Evolutionary conservation across 768 basidiomycete species (phyloP).

Genomic region (Amanita pallidorosea): DNA sequence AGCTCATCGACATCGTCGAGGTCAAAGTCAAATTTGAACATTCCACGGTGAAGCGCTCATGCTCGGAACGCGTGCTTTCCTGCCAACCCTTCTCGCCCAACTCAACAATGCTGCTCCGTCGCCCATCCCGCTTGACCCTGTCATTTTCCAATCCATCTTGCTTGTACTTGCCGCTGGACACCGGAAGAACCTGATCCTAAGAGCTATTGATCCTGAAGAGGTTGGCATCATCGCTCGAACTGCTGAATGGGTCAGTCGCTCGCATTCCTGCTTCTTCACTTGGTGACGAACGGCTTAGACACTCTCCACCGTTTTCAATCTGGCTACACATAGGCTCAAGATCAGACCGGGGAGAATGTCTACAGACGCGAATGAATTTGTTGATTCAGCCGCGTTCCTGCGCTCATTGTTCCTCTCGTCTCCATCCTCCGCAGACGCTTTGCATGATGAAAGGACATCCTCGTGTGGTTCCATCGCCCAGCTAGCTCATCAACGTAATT

Average conservation of each 20-base stretch:
- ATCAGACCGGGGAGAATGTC: background rate
- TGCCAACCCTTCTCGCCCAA: background rate
- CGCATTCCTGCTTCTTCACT: background rate
- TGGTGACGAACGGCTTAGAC: background rate
- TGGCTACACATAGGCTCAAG: constrained; percentile 1
- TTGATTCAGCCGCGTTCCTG: background rate
- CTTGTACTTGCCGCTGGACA: background rate
- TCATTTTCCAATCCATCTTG: constrained; percentile 3
- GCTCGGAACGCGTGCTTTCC: constrained; percentile 1
- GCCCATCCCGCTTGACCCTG: constrained; percentile 1
- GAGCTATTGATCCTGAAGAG: background rate
- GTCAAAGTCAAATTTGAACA: background rate
- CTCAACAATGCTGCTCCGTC: background rate
- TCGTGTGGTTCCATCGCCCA: background rate
- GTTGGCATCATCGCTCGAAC: background rate
- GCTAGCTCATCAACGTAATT: background rate
- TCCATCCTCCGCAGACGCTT: background rate
- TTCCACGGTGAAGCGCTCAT: background rate
- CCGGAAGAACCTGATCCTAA: background rate
- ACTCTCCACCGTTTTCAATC: constrained; percentile 1
- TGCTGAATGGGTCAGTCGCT: constrained; percentile 1
- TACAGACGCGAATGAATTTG: background rate
- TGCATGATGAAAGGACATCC: background rate
- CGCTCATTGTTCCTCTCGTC: constrained; percentile 1
- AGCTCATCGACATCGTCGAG: background rate